Evolutionary conservation across 495 filamentous ascomycete genomes (phyloP), one percentile per base, ranked within the genome.

Genomic region (Lasiosphaeria miniovina): DNA sequence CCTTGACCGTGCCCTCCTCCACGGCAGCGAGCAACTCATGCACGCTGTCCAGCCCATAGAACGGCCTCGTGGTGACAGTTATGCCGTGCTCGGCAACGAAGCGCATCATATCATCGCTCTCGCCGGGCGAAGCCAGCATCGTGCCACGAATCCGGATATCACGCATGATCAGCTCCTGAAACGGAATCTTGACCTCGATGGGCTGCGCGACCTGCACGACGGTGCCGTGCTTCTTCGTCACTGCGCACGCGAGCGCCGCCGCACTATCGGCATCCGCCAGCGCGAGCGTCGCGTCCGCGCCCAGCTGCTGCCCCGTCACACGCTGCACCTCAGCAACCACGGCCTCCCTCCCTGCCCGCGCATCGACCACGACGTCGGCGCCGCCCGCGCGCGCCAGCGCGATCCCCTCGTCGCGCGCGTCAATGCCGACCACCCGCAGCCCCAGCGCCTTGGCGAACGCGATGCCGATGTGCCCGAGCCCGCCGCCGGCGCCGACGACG

Each of bases 201-300:
- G 76, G 79, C 70, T 83, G 82, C 32, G 82, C 81, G 40, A 85
- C 77, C 68, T 84, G 81, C 12, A 86, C 68, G 49, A 84, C 65
- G 3, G 70, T 70, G 12, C 82, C 83, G 65, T 84, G 82, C 75
- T 78, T 76, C 58, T 70, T 80, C 4, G 83, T 85, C 6, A 81
- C 71, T 6, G 80, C 82, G 50, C 77, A 79, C 6, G 72, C 74
- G 32, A 77, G 61, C 6, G 72, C 82, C 17, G 79, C 72, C n/a
- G 82, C 76, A 4, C 60, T 60, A 5, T 64, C 58, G 32, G 70
- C 70, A 60, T 84, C 80, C 24, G 74, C 74, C 4, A 82, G 63
- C 56, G 74, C 77, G 17, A 82, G 56, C 9, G 78, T 75, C 10
- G 77, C 75, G 49, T 79, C 76, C 7, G 73, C 78, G 12, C 81